Base-by-base conservation (phyloP, 768 basidiomycete species). In the Tricholoma saponaceum region DNA sequence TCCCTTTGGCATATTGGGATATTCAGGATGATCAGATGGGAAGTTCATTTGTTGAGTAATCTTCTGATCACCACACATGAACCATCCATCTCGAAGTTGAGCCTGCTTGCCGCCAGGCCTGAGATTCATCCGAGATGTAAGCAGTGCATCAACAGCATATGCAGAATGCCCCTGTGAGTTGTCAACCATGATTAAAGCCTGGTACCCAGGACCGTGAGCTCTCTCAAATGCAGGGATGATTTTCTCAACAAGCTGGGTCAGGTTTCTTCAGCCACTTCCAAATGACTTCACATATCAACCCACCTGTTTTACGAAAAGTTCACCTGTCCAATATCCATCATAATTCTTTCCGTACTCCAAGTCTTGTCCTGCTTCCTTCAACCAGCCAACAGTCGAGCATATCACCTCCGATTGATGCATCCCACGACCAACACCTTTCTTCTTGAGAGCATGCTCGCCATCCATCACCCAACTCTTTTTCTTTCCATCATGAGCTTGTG, bases 261-360 rank as follows among this genome's bases (percentile, higher is more conserved):
- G 33, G 28, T 4, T 33, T 33, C 33, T 33, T 10, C 25, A 25
- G 7, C 14, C 14, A 52, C 39, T 64, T 62, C 63, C 66, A 54
- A 66, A 66, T 58, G 22, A 59, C 25, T 41, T 13, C 22, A 25
- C 10, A 50, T 51, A 56, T 35, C 16, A 57, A 47, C 49, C 5
- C 10, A 60, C 60, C 53, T 63, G 62, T 41, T 60, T 60, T 50
- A 58, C 60, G 51, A 57, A 73, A 0, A 69, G 49, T 54, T 73
- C 66, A 1, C 74, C 71, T 10, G 54, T 71, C 73, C 74, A 73
- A 53, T 69, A 74, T 1, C 77, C 75, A 6, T 77, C 69, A 58
- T 79, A 71, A 61, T 75, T 77, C 52, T 78, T 79, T 4, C 75
- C 76, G 67, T 78, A 77, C 50, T 78, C 72, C 8, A 76, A 52